Conservation (phyloP, 345 rosid species). For the Pistacia integerrima region DNA sequence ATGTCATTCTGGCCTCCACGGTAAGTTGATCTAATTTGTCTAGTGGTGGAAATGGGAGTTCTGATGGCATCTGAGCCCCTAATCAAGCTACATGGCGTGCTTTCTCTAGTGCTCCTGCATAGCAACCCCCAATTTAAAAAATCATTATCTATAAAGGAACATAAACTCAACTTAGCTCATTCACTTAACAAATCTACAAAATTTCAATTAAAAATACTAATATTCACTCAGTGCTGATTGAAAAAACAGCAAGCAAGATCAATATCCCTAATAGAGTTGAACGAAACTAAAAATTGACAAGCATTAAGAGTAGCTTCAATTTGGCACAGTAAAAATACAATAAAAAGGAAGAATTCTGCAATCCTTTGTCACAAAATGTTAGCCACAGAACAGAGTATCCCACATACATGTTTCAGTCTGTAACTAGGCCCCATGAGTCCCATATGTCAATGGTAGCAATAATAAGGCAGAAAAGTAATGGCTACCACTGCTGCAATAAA, state of each 20-base stretch:
- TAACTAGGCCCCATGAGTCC: conserved; percentile 29
- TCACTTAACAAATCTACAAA: neutral
- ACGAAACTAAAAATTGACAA: neutral
- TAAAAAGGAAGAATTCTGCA: conserved; percentile 18
- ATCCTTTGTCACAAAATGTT: conserved; percentile 15
- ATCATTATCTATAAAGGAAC: neutral
- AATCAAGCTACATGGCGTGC: conserved; percentile 47
- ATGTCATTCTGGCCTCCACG: conserved; percentile 27
- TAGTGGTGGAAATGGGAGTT: conserved; percentile 59
- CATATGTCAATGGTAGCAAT: conserved; percentile 35
- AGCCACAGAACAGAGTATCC: conserved; percentile 22
- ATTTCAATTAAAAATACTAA: neutral
- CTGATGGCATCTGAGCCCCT: conserved; percentile 36
- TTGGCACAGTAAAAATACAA: conserved; percentile 5
- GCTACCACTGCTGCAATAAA: neutral
- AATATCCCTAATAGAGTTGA: neutral
- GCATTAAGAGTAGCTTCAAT: conserved; percentile 11
- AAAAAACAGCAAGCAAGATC: neutral
- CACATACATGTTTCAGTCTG: conserved; percentile 16
- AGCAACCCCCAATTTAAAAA: neutral
- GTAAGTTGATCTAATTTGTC: conserved; percentile 28
- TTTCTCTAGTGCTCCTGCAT: conserved; percentile 59
- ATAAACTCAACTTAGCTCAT: neutral
- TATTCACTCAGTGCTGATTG: neutral
- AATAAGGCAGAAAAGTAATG: conserved; percentile 24